Percentiles rank a stretch among this genome's conserved stretches.
These are phyloP conservation scores for Phytophthora niederhauseri DNA, from an alignment of 352 stramenopile genomes.

Conservation along the genomic window DNA sequence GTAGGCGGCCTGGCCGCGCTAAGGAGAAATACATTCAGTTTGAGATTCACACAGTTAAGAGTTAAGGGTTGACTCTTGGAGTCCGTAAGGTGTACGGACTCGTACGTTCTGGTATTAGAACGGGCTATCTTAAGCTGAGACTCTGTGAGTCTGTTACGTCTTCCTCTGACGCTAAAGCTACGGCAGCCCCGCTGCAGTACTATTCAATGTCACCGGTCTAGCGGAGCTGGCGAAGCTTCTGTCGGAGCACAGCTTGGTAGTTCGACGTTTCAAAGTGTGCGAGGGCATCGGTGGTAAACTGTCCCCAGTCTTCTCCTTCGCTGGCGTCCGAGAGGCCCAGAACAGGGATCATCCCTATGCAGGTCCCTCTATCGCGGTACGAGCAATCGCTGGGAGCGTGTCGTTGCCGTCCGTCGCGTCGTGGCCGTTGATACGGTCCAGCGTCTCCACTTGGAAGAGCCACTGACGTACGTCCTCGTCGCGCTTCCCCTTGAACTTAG, in stretches of 20 bases:
- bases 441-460: conserved; percentile 25
- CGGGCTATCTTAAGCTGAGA: too few species aligned
- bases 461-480: conserved; percentile 25
- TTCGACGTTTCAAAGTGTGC: neutral
- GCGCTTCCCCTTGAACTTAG: neutral
- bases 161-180: too few species aligned
- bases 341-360: conserved; percentile 10
- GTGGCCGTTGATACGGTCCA: conserved; percentile 19
- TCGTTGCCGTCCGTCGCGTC: conserved; percentile 9
- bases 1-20: too few species aligned
- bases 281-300: neutral
- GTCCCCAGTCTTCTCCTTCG: too few species aligned
- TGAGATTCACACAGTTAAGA: too few species aligned
- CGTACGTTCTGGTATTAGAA: too few species aligned
- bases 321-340: neutral
- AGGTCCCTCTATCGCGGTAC: neutral
- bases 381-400: conserved; percentile 10
- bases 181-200: too few species aligned
- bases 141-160: too few species aligned
- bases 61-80: too few species aligned
- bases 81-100: too few species aligned
- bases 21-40: too few species aligned
- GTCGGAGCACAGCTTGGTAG: neutral
- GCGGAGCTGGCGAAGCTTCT: neutral
- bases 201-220: too few species aligned